Conservation (phyloP, 495 filamentous ascomycete species). For the Aspergillus baeticus region DNA sequence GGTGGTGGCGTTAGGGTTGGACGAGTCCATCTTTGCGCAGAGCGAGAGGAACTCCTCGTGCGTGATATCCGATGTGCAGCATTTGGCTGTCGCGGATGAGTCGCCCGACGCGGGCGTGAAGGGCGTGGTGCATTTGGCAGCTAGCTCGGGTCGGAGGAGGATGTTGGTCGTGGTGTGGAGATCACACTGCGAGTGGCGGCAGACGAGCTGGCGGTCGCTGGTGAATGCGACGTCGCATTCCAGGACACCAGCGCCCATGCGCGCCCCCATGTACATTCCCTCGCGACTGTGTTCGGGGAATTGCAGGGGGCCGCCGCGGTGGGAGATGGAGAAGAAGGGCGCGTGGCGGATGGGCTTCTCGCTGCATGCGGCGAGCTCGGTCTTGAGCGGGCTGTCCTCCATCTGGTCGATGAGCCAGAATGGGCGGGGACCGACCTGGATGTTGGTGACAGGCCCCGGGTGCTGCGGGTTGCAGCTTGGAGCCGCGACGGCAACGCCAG, state of each 20-base stretch:
- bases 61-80: constrained; percentile 66
- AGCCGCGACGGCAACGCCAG: constrained; percentile 16
- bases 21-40: constrained; percentile 63
- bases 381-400: constrained; percentile 55
- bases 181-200: constrained; percentile 63
- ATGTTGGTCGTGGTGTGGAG: constrained; percentile 65
- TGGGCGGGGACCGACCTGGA: constrained; percentile 56
- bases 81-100: constrained; percentile 46
- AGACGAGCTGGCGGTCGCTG: constrained; percentile 57
- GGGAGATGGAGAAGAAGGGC: constrained; percentile 50
- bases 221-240: constrained; percentile 67
- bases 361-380: constrained; percentile 51
- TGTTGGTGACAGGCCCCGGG: constrained; percentile 13
- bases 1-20: constrained; percentile 51
- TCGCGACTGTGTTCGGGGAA: constrained; percentile 61
- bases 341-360: constrained; percentile 43
- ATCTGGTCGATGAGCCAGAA: constrained; percentile 60
- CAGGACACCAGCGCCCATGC: constrained; percentile 63
- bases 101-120: constrained; percentile 50
- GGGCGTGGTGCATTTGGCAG: constrained; percentile 58
- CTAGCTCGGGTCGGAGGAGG: constrained; percentile 52
- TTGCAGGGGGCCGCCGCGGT: constrained; percentile 58
- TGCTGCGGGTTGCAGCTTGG: constrained; percentile 8
- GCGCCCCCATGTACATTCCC: constrained; percentile 49
- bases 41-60: constrained; percentile 56